Conservation (phyloP, 2,329 filamentous ascomycete genomes). For the Alternaria metachromatica region DNA sequence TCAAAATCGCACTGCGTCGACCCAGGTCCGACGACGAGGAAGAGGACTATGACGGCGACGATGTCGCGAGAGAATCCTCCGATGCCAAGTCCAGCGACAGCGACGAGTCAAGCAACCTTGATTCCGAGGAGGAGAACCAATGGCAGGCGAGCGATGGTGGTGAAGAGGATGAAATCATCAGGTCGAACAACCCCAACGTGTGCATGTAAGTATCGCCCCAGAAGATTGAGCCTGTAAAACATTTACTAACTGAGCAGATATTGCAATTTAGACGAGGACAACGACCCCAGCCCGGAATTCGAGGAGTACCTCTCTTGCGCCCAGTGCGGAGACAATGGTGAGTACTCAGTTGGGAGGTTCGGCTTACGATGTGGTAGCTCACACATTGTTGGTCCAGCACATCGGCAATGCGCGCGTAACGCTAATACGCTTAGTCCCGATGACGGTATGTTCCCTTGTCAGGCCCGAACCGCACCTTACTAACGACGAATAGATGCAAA, state of each 20-base stretch:
- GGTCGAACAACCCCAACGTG: conserved; percentile 59
- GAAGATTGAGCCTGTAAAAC: not conserved
- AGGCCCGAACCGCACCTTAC: conserved; percentile 15
- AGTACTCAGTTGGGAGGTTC: conserved; percentile 49
- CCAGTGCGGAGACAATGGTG: conserved; percentile 83
- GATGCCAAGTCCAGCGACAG: conserved; percentile 49
- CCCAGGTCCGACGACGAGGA: conserved; percentile 48
- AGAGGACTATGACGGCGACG: conserved; percentile 48
- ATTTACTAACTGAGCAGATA: conserved; percentile 63
- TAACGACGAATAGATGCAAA: conserved; percentile 57
- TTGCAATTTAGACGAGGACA: conserved; percentile 81
- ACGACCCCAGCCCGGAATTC: conserved; percentile 81
- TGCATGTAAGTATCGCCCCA: conserved; percentile 66
- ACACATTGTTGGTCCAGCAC: conserved; percentile 69
- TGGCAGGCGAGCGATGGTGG: conserved; percentile 62
- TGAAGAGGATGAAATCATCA: conserved; percentile 64
- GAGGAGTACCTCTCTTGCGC: conserved; percentile 79
- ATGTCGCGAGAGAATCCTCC: conserved; percentile 47
- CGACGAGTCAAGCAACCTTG: conserved; percentile 48
- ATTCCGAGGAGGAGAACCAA: conserved; percentile 65
- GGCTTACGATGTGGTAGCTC: conserved; percentile 44
- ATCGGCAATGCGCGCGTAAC: conserved; percentile 86
- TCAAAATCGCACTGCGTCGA: conserved; percentile 48
- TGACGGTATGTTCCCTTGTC: conserved; percentile 63
- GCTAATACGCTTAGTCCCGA: conserved; percentile 67